Evolutionary conservation across 2,329 filamentous ascomycete genomes (phyloP), one percentile per base, ranked within the genome.

Genomic region (Botrytis byssoidea): DNA sequence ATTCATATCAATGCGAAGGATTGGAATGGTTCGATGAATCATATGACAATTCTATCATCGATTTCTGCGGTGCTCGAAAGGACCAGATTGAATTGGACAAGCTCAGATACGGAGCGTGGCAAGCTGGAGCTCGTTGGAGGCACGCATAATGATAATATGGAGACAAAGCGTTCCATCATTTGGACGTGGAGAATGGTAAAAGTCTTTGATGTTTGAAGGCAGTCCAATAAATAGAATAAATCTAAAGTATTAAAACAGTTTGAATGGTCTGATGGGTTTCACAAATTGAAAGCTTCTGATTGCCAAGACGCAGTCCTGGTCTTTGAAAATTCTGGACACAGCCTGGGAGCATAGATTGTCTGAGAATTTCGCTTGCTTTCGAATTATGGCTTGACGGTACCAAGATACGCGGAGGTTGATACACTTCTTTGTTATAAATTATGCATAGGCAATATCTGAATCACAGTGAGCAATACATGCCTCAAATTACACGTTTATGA

Each of bases 121-220:
- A 57, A 57, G 48, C 66, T 57, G 48, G 66, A 25, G 66, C 66
- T 69, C 48, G 48, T 9, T 69, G 66, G 66, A 69, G 48, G 37
- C n/a, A 57, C 66, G 48, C 48, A 57, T n/a, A 42, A 42, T 22
- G 14, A 32, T 25, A 18, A n/a, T 63, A 8, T 63, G 22, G 37
- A 37, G 37, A 29, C 51, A 29, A 29, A 7, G 6, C 51, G 51
- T 57, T 57, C 6, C n/a, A 18, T 57, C 3, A 57, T 57, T 18
- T 29, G n/a, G 14, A 57, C 51, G 9, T 6, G 16, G 25, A 8
- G 14, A 57, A 3, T 57, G 6, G 16, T 57, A 0, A 9, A 18
- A 18, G n/a, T 14, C 8, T 57, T 57, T 57, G n/a, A 57, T 32
- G 14, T 29, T 29, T 57, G n/a, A 29, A 57, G 9, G 51, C 1